phyloP scores from a whole-genome alignment of 73 alveolate genomes.

The Breviolum minutum region DNA sequence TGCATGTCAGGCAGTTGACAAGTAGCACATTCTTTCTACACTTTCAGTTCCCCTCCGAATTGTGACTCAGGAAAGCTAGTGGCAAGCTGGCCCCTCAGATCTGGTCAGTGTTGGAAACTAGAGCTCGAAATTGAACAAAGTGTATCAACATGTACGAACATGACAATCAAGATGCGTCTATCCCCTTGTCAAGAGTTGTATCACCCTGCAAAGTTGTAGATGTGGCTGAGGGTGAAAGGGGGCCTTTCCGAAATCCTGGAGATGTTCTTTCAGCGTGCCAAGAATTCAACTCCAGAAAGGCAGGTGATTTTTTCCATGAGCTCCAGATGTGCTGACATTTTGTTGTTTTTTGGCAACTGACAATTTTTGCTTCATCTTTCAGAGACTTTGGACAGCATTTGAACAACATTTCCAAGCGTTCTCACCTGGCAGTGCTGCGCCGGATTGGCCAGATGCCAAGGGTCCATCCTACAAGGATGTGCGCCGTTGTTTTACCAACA shows the following conservation, averaged over 20 bases:
- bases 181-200: neutral
- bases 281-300: constrained; percentile 64
- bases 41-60: neutral
- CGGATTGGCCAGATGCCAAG: constrained; percentile 91
- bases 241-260: constrained; percentile 77
- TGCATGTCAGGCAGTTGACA: too few relatives aligned
- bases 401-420: neutral
- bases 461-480: constrained; percentile 91
- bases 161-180: neutral
- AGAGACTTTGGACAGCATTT: neutral
- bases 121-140: neutral
- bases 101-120: too few relatives aligned
- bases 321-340: neutral
- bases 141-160: neutral
- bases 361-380: neutral
- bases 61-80: neutral
- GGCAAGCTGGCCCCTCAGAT: constrained; percentile 9
- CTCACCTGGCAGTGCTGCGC: constrained; percentile 82
- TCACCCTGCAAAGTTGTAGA: too few relatives aligned
- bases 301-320: neutral
- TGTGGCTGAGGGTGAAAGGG: constrained; percentile 47
- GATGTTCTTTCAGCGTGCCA: constrained; percentile 85
- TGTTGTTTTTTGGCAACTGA: neutral
- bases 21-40: neutral
- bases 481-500: neutral